These are phyloP conservation scores for Debaryomycetaceae sp. DNA, from an alignment of 1,139 yeast species.

Conservation along the genomic window DNA sequence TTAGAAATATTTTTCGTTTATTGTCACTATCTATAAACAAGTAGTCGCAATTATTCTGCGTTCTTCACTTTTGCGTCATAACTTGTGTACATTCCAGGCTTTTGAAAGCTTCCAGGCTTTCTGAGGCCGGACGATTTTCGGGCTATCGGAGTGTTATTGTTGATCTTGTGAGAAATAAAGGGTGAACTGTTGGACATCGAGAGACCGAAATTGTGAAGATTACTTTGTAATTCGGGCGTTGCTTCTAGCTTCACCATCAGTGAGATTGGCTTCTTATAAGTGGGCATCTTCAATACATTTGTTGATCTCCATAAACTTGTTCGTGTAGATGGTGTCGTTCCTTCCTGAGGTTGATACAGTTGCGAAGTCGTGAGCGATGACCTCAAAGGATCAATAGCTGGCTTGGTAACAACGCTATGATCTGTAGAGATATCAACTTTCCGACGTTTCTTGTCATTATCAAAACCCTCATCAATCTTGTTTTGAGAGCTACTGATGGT, in stretches of 20 bases:
- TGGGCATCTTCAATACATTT: conserved; percentile 31
- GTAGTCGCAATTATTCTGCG: not conserved
- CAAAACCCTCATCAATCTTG: too few relatives aligned
- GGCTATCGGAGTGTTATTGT: conserved; percentile 4
- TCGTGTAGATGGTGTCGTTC: conserved; percentile 1
- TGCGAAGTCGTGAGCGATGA: not conserved
- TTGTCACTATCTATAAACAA: too few relatives aligned
- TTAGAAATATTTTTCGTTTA: too few relatives aligned
- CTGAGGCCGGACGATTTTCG: conserved; percentile 27
- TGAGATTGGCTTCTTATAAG: conserved; percentile 31
- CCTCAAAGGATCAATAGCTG: not conserved
- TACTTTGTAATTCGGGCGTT: not conserved
- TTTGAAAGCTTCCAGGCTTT: conserved; percentile 53
- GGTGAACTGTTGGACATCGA: conserved; percentile 20
- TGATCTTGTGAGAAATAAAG: conserved; percentile 31
- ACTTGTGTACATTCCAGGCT: conserved; percentile 12
- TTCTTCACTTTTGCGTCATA: not conserved
- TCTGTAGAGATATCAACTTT: not conserved
- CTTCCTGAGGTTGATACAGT: not conserved
- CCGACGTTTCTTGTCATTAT: not conserved
- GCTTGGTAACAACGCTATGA: not conserved
- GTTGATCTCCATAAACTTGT: conserved; percentile 13
- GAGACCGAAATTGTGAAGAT: not conserved
- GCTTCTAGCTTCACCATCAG: not conserved
- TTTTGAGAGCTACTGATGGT: too few relatives aligned